A percentile compares a stretch with the other conserved stretches of the same genome.
Conservation (phyloP, 106 monocot species). For the Apostasia shenzhenica region DNA sequence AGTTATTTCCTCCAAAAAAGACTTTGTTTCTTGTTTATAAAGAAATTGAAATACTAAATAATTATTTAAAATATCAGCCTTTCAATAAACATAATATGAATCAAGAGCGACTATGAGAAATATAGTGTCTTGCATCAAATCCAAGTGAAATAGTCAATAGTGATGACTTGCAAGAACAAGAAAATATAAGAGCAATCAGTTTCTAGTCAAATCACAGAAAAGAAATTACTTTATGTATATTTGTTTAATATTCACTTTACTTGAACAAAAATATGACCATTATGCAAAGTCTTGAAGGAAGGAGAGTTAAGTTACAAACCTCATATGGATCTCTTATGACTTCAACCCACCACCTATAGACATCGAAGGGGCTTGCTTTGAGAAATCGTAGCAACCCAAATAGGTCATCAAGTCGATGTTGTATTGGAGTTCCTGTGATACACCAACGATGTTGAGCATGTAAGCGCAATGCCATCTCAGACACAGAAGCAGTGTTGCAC, state of each 20-base stretch:
- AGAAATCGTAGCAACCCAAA: conserved; percentile 92
- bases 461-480: conserved; percentile 94
- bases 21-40: too few relatives aligned
- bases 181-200: too few relatives aligned
- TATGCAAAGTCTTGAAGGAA: not conserved
- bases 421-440: conserved; percentile 95
- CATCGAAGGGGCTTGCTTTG: conserved; percentile 66
- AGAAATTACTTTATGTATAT: too few relatives aligned
- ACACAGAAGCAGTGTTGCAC: conserved; percentile 72
- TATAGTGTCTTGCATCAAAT: too few relatives aligned
- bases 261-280: not conserved
- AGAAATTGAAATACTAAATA: too few relatives aligned
- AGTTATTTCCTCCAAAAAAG: too few relatives aligned
- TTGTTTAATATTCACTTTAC: not conserved
- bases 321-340: conserved; percentile 96
- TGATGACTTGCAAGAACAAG: too few relatives aligned
- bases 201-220: too few relatives aligned
- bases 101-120: too few relatives aligned
- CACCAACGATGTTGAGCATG: conserved; percentile 82
- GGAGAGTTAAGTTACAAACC: conserved; percentile 26
- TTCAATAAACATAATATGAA: too few relatives aligned
- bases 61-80: too few relatives aligned
- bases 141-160: too few relatives aligned
- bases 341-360: conserved; percentile 86
- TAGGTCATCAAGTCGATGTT: conserved; percentile 79